Evolutionary conservation across 768 basidiomycete genomes (phyloP), one percentile per base, ranked within the genome.

Genomic region (Suillus luteus): DNA sequence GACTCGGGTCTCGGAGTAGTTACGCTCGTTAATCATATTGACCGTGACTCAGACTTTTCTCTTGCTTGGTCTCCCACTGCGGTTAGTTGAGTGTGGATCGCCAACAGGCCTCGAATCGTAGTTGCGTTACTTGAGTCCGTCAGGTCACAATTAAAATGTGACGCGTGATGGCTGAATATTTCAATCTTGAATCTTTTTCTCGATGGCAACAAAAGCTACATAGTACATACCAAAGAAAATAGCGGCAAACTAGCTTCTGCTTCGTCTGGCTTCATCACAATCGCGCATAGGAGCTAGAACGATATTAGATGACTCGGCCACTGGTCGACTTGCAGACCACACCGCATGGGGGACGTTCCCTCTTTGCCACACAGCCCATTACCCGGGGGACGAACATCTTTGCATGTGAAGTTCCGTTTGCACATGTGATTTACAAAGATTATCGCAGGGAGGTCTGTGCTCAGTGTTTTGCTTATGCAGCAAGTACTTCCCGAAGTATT

Each of bases 401-500:
- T 60, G 73, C 74, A 27, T 81, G 82, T 62, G 64, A 77, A 55
- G 73, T 73, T 6, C 88, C 89, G 1, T 88, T 85, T 68, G 80
- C 83, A 0, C 80, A 79, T 58, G 85, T 86, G 40, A 78, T 90
- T 59, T 84, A 84, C 72, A 85, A 82, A 68, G 82, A 83, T 65
- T 90, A 88, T 66, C 80, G 86, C 46, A 86, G 84, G 71, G 88
- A 89, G 70, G 86, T 88, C 55, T 90, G 88, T 67, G 83, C 81
- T 11, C 76, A 83, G 69, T 90, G 89, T 73, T 89, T 87, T 70
- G 79, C 81, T 44, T 89, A 89, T 69, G 80, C 84, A 31, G 73
- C 70, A 27, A 69, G 76, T 62, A 65, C 62, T 0, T 65, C 64
- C 14, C 62, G 43, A 14, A 62, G 49, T n/a, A 67, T 73, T 38